Conservation (phyloP, 129 eudicot species). For the Solidago caesia region DNA sequence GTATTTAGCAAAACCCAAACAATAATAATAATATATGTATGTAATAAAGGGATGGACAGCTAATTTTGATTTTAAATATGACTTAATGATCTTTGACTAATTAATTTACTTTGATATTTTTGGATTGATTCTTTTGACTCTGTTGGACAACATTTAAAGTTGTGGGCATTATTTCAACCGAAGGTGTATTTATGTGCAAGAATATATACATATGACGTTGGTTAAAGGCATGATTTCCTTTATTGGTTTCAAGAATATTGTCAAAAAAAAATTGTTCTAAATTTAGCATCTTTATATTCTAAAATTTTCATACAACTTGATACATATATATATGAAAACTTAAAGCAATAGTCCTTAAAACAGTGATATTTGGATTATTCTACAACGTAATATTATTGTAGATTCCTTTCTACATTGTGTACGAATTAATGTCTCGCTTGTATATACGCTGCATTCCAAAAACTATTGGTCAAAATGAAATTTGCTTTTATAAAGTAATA, state of each 20-base stretch:
- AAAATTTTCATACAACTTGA: neutral
- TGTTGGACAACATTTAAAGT: constrained; percentile 29
- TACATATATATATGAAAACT: neutral
- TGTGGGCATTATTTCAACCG: constrained; percentile 33
- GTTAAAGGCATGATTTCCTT: constrained; percentile 28
- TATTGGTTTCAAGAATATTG: constrained; percentile 35
- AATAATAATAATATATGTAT: neutral
- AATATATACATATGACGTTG: constrained; percentile 40
- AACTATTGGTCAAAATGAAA: too few species aligned
- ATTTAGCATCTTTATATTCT: constrained; percentile 24
- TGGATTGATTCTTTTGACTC: constrained; percentile 29
- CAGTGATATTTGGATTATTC: too few species aligned
- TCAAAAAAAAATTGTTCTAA: constrained; percentile 28
- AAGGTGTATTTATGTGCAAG: constrained; percentile 23
- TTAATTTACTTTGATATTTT: neutral
- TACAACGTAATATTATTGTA: too few species aligned
- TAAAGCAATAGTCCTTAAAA: too few species aligned
- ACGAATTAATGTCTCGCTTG: too few species aligned
- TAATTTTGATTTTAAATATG: constrained; percentile 25
- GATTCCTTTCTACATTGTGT: too few species aligned
- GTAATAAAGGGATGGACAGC: constrained; percentile 16
- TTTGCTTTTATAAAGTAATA: too few species aligned
- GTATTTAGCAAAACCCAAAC: too few species aligned
- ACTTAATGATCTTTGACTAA: constrained; percentile 2
- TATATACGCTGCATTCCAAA: too few species aligned